Evolutionary conservation across 2,329 filamentous ascomycete genomes (phyloP), one percentile per base, ranked within the genome.

Genomic region (Fusarium poae): DNA sequence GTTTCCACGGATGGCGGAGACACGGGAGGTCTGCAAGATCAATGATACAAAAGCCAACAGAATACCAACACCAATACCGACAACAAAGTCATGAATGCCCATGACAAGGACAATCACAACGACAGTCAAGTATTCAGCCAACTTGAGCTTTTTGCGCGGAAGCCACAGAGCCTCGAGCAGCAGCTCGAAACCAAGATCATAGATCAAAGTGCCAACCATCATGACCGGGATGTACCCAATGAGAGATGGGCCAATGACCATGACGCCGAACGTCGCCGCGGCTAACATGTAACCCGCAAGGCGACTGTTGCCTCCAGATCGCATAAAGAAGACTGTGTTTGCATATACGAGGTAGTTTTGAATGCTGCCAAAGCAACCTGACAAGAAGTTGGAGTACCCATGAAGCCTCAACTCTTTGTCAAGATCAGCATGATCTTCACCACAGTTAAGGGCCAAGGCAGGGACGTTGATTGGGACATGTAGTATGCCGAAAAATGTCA

Each of bases 401-500:
- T 99, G 96, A 43, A 97, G 89, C 75, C 94, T 93, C 23, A 99
- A 84, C 78, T 99, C 96, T 66, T 92, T 89, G 76, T 99, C 93
- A 49, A 99, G 88, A 76, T 97, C 90, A 30, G 97, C 87, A 75
- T 98, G 92, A 76, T 99, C 96, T 78, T 98, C 94, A 43, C 94
- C 93, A 6, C 92, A 93, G 32, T 93, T 94, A 49, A 97, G 91
- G 0, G 93, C 96, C 61, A 99, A 82, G 4, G 96, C 96, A 4
- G 96, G 96, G 6, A 99, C 94, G 74, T 99, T 99, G 80, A 99
- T 99, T 0, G 96, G 96, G 4, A 99, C 96, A 77, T 99, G 96
- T 4, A 99, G 86, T 57, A 99, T 91, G 53, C 96, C 96, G 74
- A 99, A 99, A 82, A 99, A 99, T 0, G 96, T 98, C 64, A 99